Base-by-base conservation (phyloP, 352 stramenopile species). In the Phytopythium litorale region DNA sequence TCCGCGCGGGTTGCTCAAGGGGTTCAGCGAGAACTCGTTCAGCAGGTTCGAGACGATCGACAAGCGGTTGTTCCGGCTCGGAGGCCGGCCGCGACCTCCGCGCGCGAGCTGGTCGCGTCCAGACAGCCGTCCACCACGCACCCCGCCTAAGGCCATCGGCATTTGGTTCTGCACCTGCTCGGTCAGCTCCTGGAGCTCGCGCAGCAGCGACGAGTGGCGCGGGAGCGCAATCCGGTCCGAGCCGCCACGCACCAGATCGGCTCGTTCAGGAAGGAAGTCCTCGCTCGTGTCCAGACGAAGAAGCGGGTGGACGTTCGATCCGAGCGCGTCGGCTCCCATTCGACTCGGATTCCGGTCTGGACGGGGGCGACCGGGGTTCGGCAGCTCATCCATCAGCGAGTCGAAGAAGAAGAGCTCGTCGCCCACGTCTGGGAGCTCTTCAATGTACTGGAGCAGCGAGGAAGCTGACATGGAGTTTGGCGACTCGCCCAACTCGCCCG, bases 11-110 rank as follows among this genome's bases (percentile, higher is more conserved):
- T 76, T 64, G 5, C 62, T 66, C 33, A 50, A 68, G 7, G 67
- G 55, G 52, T 94, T 84, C 18, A 94, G 66, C 8, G 86, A 92
- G 60, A 94, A 92, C 40, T 94, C 86, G 35, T 81, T 93, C 19
- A 94, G 67, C 33, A 94, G 51, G 55, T 92, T 91, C 0, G 84
- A 91, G 7, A 92, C 75, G 15, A 83, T 70, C 37, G 84, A 88
- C 52, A 91, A 65, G 19, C 80, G 75, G 57, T 82, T 92, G 25
- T 64, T 81, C 60, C 60, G 86, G 71, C 67, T 88, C 23, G 82
- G 80, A 15, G 84, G 84, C 37, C 81, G 78, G 4, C 79, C 73
- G 11, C 81, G 75, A 23, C 67, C 64, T 37, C 73, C 65, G 37
- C 78, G 77, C 25, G 77, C 75, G 25, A 89, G 43, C 16, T 79